Base-by-base conservation (phyloP, 495 filamentous ascomycete species). In the Parathielavia appendiculata region DNA sequence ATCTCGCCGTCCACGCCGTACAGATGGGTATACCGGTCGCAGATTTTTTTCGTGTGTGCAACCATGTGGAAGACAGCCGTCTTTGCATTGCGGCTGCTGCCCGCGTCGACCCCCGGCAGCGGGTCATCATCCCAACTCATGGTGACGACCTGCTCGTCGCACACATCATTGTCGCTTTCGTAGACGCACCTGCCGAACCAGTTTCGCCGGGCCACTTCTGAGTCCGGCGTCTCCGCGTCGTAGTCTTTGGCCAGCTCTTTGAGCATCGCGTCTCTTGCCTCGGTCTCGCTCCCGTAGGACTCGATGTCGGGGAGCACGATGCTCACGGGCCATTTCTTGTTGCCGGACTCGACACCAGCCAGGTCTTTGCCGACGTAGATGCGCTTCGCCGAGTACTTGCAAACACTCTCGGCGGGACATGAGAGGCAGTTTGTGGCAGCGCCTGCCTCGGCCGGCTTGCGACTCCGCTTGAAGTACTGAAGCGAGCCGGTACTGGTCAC, bases 141-240 rank as follows among this genome's bases (percentile, higher is more conserved):
- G 0, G 86, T 91, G 10, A 97, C 93, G 30, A 85, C 74, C 69
- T 97, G 92, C 65, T 96, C 89, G 68, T 98, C 93, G 66, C 86
- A 89, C 22, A 92, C 93, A 65, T 91, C 84, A 66, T 97, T 98
- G 69, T 92, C 90, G 16, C 85, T 78, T 69, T 96, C 93, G 71
- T 86, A 98, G 10, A 98, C 93, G 68, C 95, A 98, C 34, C 92
- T 83, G 1, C 93, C 93, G 64, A 90, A 97, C 91, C 91, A 96
- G 17, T 86, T 85, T 19, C 83, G 74, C 11, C 72, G 54, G 51
- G 85, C 79, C 11, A 91, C 77, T 9, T 84, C 76, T 11, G 75
- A 71, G 1, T 77, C 63, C 1, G 81, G 82, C 8, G 72, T 75
- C 13, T 59, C 59, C 4, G 34, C 46, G 38, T 82, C 76, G 63